Base-by-base conservation (phyloP, 179 eudicot genomes). In the Gypsophila paniculata region DNA sequence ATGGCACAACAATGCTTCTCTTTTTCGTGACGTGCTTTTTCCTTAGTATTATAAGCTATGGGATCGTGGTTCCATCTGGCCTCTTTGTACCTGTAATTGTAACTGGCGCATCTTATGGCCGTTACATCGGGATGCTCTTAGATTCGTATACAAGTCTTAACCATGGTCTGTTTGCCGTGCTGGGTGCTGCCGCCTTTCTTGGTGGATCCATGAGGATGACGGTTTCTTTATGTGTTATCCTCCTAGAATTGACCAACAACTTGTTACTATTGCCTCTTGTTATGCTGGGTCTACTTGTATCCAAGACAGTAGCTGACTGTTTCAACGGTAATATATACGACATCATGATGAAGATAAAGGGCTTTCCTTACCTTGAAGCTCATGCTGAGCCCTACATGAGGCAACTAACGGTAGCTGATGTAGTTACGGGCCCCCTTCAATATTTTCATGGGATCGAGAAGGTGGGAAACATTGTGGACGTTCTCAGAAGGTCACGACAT, bases 191-290 rank as follows among this genome's bases (percentile, higher is more conserved):
- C 72, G 82, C 98, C 34, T 75, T 93, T 75, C 96, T 93, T 55
- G 98, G 97, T 49, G 97, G 98, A 55, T 77, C 98, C 9, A 93
- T 89, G 98, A 91, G 98, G 74, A 84, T 80, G 87, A 93, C 98
- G 2, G 98, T 93, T 69, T 93, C 98, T 1, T 73, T 91, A 54
- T 89, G 98, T 68, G 96, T 93, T 36, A 91, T 93, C 77, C 74
- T 93, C 36, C 85, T 93, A 25, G 98, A 93, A 79, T 52, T 93
- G 58, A 93, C 98, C 73, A 89, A 93, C 72, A 91, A 93, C 67
- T 80, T 93, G 19, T 63, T 91, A 49, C 68, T 93, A 60, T 82
- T 93, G 68, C 97, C 97, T 3, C 86, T 91, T 6, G 72, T 88
- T 42, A 93, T 93, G 98, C 70, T 93, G 25, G 97, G 86, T 75